These are phyloP conservation scores for Chrysanthemum seticuspe DNA, from an alignment of 129 eudicot species.

Conservation along the genomic window DNA sequence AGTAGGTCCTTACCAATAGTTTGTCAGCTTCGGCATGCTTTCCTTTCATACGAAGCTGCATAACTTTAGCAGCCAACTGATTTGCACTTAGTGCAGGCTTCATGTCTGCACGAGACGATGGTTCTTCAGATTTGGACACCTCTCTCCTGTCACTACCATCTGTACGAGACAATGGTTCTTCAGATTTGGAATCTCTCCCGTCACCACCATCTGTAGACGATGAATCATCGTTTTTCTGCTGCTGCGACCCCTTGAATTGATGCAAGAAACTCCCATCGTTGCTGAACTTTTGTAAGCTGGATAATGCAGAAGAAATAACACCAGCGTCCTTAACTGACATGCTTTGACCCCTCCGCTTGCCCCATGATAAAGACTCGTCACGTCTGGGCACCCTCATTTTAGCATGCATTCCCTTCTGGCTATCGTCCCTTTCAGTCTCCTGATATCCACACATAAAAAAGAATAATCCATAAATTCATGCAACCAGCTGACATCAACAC, in stretches of 20 bases:
- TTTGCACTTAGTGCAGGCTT: slow-evolving; percentile 69
- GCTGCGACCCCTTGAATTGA: slow-evolving; percentile 34
- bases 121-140: slow-evolving; percentile 19
- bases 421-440: slow-evolving; percentile 32
- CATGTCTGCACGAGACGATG: slow-evolving; percentile 16
- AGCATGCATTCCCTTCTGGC: slow-evolving; percentile 36
- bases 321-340: slow-evolving; percentile 55
- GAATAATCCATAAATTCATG: slow-evolving; percentile 6
- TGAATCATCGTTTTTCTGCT: slow-evolving; percentile 27
- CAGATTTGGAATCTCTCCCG: slow-evolving; percentile 16
- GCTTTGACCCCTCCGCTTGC: slow-evolving; percentile 54
- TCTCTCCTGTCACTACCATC: slow-evolving; percentile 26
- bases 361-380: slow-evolving; percentile 88
- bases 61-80: slow-evolving; percentile 87
- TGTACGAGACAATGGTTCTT: slow-evolving; percentile 25
- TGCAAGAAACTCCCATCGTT: slow-evolving; percentile 74
- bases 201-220: slow-evolving; percentile 25
- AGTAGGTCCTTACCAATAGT: slow-evolving; percentile 50
- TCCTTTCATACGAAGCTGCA: slow-evolving; percentile 93
- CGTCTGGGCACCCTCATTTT: slow-evolving; percentile 74
- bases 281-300: slow-evolving; percentile 71
- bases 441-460: slow-evolving; percentile 27
- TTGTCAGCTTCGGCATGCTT: slow-evolving; percentile 87
- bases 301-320: slow-evolving; percentile 71
- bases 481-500: background rate